Base-by-base conservation (phyloP, 2,329 filamentous ascomycete genomes). In the Sclerotinia sclerotiorum region DNA sequence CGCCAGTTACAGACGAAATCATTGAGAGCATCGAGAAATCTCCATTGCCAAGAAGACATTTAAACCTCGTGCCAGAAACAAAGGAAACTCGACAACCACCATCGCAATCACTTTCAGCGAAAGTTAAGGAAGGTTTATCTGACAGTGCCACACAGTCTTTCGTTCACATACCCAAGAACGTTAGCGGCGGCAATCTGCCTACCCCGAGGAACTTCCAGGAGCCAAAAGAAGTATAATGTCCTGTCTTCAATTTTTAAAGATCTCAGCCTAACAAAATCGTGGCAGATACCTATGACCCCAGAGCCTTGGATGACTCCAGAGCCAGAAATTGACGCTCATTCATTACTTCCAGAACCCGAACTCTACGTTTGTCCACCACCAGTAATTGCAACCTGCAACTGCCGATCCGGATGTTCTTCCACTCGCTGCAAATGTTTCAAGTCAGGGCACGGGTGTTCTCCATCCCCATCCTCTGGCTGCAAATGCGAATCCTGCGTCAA, bases 21-120 rank as follows among this genome's bases (percentile, higher is more conserved):
- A 15, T 67, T 27, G 29, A 67, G 21, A 61, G 54, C n/a, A 67
- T 67, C 29, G 44, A 67, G 32, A 44, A 27, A 51, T 67, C 54
- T 4, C 29, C 64, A 24, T 7, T 35, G 7, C 39, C 32, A 24
- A 11, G 35, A 29, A 51, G 46, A 24, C 60, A 48, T 21, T 24
- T 6, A 6, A 15, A 15, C 49, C 46, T 13, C n/a, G 13, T 27
- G 7, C n/a, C 60, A 39, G 29, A 8, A 27, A 13, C 21, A 39
- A n/a, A 39, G 21, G 7, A 21, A 39, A 39, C 21, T n/a, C 19
- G 52, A 32, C 29, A 56, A n/a, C 54, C 21, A 39, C 19, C 11
- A n/a, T 0, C 11, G 11, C 54, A 56, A 24, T 21, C 54, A 24
- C 17, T 21, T 39, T 13, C 19, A 1, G 32, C n/a, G n/a, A 21